phyloP scores from a whole-genome alignment of 1,139 yeast species.

The Pichia cactophila region DNA sequence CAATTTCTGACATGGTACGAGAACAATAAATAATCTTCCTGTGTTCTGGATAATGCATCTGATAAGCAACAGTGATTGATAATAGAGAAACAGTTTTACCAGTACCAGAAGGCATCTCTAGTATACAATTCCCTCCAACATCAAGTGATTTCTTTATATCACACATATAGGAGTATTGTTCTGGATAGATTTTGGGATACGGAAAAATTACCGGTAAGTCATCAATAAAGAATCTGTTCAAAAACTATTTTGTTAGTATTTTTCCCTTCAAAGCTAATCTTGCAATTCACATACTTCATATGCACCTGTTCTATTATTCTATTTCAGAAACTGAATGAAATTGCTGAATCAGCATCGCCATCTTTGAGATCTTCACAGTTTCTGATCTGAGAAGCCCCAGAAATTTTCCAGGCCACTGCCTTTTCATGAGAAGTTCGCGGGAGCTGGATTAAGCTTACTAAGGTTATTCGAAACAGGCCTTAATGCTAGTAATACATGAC shows the following conservation, averaged over 20 bases:
- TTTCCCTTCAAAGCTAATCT: background rate
- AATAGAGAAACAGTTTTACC: slow-evolving; percentile 92
- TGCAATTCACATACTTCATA: slow-evolving; percentile 9
- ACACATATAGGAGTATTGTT: slow-evolving; percentile 95
- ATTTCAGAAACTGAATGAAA: too few relatives aligned
- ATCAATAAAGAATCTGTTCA: slow-evolving; percentile 69
- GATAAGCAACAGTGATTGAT: slow-evolving; percentile 90
- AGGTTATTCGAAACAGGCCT: too few relatives aligned
- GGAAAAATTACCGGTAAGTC: slow-evolving; percentile 94
- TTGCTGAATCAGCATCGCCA: background rate
- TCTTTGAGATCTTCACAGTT: background rate
- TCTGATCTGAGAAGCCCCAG: background rate
- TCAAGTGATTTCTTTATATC: slow-evolving; percentile 90
- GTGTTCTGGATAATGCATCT: slow-evolving; percentile 90
- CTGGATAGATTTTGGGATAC: slow-evolving; percentile 96
- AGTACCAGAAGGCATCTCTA: slow-evolving; percentile 99
- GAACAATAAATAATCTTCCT: slow-evolving; percentile 93
- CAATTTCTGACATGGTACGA: slow-evolving; percentile 99
- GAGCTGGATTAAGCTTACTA: too few relatives aligned
- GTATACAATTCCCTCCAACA: slow-evolving; percentile 94
- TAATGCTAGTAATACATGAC: too few relatives aligned
- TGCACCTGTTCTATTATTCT: background rate
- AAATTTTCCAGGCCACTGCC: too few relatives aligned
- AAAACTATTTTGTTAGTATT: background rate
- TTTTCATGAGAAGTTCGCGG: too few relatives aligned